These are phyloP conservation scores for Aspergillus sparsus DNA, from an alignment of 495 filamentous ascomycete genomes.

Conservation along the genomic window DNA sequence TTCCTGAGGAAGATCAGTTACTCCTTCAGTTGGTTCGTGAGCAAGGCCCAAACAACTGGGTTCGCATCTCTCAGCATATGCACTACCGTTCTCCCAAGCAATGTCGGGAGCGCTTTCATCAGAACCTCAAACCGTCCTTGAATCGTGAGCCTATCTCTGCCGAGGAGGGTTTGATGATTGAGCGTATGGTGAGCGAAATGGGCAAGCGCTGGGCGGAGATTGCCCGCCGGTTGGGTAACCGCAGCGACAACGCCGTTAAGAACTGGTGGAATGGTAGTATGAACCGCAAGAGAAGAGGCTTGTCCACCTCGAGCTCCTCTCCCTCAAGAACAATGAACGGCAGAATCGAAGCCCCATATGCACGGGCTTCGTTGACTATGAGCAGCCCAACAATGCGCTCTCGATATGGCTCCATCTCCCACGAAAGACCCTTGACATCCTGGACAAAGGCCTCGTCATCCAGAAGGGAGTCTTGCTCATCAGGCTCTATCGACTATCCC, in stretches of 20 bases:
- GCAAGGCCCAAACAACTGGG: constrained; percentile 89
- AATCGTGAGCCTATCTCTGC: constrained; percentile 91
- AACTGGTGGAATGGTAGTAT: constrained; percentile 99
- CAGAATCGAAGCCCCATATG: constrained; percentile 46
- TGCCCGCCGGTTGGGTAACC: constrained; percentile 77
- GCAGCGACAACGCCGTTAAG: constrained; percentile 98
- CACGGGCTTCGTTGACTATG: constrained; percentile 35
- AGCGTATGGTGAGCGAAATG: constrained; percentile 75
- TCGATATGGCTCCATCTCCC: constrained; percentile 34
- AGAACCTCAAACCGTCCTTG: constrained; percentile 88
- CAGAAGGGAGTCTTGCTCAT: constrained; percentile 34
- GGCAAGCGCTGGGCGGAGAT: constrained; percentile 97
- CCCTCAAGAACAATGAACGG: constrained; percentile 41
- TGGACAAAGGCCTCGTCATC: constrained; percentile 38
- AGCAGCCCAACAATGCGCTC: constrained; percentile 35
- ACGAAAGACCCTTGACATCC: constrained; percentile 28
- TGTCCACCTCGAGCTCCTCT: constrained; percentile 39
- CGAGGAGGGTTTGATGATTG: constrained; percentile 83
- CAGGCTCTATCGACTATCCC: constrained; percentile 35
- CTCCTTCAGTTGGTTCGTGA: constrained; percentile 72
- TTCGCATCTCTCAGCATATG: constrained; percentile 77
- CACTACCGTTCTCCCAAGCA: constrained; percentile 86
- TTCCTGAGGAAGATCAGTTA: constrained; percentile 72
- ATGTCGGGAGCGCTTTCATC: constrained; percentile 92
- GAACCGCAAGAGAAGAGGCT: constrained; percentile 66